Evolutionary conservation across 139 green algal genomes (phyloP), one percentile per base, ranked within the genome.

Genomic region (Chlorella sp.): DNA sequence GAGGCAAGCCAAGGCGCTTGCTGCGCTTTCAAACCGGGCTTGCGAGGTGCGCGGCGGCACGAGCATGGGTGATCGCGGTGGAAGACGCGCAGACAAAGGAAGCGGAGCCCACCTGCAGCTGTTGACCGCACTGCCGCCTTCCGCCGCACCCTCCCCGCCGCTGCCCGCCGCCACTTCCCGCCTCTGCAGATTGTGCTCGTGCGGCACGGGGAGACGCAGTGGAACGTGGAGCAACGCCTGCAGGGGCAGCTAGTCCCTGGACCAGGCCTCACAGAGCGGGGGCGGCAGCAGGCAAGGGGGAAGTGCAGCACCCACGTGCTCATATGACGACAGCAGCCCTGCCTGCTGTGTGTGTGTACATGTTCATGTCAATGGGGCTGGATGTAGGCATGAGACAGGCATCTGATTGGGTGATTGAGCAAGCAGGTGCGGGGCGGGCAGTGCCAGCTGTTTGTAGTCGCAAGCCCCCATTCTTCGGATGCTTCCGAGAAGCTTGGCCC

Each of bases 171-270:
- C 71, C 37, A 26, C 71, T 5, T 5, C 37, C 0, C 80, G 68
- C 36, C 22, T 22, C 28, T 66, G 60, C 64, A 88, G 42, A 48
- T 90, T 22, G 78, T 92, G 40, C 60, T 90, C 5, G 84, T 90
- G 34, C 53, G 90, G 2, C 90, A 92, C 3, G 90, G 90, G n/a
- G 90, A 92, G 66, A 92, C 90, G 9, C 30, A 78, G 3, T 92
- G 77, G 76, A 92, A 92, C 42, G 75, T 77, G 37, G 90, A 92
- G 66, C 68, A 88, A 30, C 73, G 90, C 0, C 80, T 92, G 37
- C 83, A 88, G 84, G 90, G 90, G 61, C 77, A 87, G 64, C 71
- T 92, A 42, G 19, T 84, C 30, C 90, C 90, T 34, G 90, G 90
- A 1, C 90, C 90, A 0, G 37, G 66, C 30, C 64, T 92, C 21